Base-by-base conservation (phyloP, 345 rosid genomes). In the Gossypium arboreum region DNA sequence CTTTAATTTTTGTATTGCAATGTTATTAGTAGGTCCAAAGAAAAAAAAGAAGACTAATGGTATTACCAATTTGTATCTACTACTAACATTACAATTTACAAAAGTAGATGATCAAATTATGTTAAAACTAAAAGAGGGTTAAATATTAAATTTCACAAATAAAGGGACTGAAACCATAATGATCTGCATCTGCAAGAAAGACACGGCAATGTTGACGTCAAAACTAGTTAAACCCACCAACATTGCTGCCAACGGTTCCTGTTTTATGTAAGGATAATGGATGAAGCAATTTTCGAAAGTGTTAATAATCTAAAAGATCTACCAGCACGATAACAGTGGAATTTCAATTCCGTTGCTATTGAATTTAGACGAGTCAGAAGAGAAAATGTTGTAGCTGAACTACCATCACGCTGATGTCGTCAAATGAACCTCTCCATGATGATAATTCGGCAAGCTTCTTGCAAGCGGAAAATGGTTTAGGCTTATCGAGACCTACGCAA, bases 371-470 rank as follows among this genome's bases (percentile, higher is more conserved):
- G 20, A 11, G 13, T 73, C 68, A 17, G 15, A 17, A 60, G 27
- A 48, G 51, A 29, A 62, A 74, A 29, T 10, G 50, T 48, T 74
- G 1, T 29, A 74, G 47, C 12, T 85, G 91, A 73, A 94, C 72
- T 64, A 94, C 72, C 88, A 91, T 88, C 84, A 91, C 88, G 44
- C 94, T 92, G 20, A 85, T 83, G 68, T 94, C 98, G 80, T 92
- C 98, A 2, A 55, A 68, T 6, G 90, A 90, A 48, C 98, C 97
- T 81, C 95, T 87, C 29, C 91, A 85, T 5, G 79, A 80, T 44
- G 98, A 85, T 74, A 94, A 84, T 61, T 92, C 95, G 16, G 78
- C 90, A 67, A 94, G 94, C 81, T 87, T 91, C 74, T 87, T 90
- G 79, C 97, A 92, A 17, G 97, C 97, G 10, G 63, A 39, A 77